A percentile compares a stretch with the other conserved stretches of the same genome.
Conservation (phyloP, 2,329 filamentous ascomycete species). For the Exophiala calicioides region DNA sequence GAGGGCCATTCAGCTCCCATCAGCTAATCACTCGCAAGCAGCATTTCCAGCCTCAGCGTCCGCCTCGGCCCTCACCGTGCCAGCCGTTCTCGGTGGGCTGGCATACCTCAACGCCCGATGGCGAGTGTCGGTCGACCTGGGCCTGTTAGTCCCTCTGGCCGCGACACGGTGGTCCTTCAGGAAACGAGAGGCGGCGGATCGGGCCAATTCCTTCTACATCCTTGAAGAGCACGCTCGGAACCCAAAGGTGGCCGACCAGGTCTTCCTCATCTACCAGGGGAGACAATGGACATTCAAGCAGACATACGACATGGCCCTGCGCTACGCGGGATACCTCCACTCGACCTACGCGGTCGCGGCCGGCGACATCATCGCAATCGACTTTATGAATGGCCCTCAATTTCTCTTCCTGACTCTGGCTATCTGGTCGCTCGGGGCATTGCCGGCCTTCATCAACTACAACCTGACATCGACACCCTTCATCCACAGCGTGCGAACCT, state of each 20-base stretch:
- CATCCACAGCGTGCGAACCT: constrained; percentile 70
- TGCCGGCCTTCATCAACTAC: constrained; percentile 86
- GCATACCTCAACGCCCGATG: constrained; percentile 77
- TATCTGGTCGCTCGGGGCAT: constrained; percentile 79
- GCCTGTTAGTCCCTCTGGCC: constrained; percentile 58
- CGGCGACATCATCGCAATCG: constrained; percentile 75
- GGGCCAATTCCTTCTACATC: constrained; percentile 71
- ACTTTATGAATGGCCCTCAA: constrained; percentile 78
- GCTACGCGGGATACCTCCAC: constrained; percentile 75
- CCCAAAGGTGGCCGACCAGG: constrained; percentile 50
- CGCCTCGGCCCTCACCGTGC: constrained; percentile 13
- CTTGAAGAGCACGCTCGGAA: constrained; percentile 68
- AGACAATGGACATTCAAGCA: constrained; percentile 72
- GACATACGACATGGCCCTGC: constrained; percentile 68
- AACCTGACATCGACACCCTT: constrained; percentile 70
- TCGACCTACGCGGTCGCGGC: constrained; percentile 63
- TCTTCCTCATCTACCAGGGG: constrained; percentile 69
- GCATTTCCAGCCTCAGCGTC: constrained; percentile 8
- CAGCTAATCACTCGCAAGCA: no score
- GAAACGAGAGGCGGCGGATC: constrained; percentile 56
- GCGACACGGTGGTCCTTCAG: constrained; percentile 47
- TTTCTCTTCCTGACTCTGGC: constrained; percentile 76
- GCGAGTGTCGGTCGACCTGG: constrained; percentile 64
- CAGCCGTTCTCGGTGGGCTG: constrained; percentile 63
- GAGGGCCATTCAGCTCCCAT: no score